phyloP scores from a whole-genome alignment of 2,329 filamentous ascomycete species.

The Cercospora sp. region DNA sequence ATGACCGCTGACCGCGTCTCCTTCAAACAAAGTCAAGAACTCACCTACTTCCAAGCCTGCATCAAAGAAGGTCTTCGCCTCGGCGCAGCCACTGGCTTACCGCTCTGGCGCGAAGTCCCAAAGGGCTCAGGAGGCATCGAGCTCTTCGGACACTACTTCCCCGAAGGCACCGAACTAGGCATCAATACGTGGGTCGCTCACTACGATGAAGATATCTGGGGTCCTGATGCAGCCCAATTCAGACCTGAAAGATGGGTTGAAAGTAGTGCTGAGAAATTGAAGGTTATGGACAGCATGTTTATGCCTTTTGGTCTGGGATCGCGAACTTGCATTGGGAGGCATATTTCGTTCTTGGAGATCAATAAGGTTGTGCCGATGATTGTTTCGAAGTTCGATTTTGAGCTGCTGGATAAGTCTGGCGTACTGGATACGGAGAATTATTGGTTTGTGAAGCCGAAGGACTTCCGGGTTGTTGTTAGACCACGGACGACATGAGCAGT shows the following conservation, averaged over 20 bases:
- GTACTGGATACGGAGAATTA: slow-evolving; percentile 19
- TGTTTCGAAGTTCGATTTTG: slow-evolving; percentile 31
- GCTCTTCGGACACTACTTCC: slow-evolving; percentile 42
- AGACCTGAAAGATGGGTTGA: slow-evolving; percentile 31
- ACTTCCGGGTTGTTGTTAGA: slow-evolving; percentile 22
- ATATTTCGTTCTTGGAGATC: slow-evolving; percentile 37
- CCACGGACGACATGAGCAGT: not conserved
- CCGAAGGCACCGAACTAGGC: slow-evolving; percentile 45
- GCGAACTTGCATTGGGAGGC: slow-evolving; percentile 40
- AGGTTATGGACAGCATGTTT: slow-evolving; percentile 33
- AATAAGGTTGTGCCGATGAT: slow-evolving; percentile 37
- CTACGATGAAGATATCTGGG: slow-evolving; percentile 28
- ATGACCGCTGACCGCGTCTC: slow-evolving; percentile 31
- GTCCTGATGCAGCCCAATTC: slow-evolving; percentile 23
- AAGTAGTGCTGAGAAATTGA: slow-evolving; percentile 36
- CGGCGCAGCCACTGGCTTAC: slow-evolving; percentile 25
- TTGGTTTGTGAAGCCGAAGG: slow-evolving; percentile 26
- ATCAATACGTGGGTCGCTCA: slow-evolving; percentile 30
- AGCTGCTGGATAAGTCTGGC: slow-evolving; percentile 6
- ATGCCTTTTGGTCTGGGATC: slow-evolving; percentile 40
- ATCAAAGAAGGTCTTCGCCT: slow-evolving; percentile 34
- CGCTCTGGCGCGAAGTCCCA: slow-evolving; percentile 25
- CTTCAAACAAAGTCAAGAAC: slow-evolving; percentile 37
- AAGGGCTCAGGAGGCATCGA: slow-evolving; percentile 19
- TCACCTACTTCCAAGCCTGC: slow-evolving; percentile 45